These are phyloP conservation scores for Neurospora tetraspora DNA, from an alignment of 495 filamentous ascomycete species.

Conservation along the genomic window DNA sequence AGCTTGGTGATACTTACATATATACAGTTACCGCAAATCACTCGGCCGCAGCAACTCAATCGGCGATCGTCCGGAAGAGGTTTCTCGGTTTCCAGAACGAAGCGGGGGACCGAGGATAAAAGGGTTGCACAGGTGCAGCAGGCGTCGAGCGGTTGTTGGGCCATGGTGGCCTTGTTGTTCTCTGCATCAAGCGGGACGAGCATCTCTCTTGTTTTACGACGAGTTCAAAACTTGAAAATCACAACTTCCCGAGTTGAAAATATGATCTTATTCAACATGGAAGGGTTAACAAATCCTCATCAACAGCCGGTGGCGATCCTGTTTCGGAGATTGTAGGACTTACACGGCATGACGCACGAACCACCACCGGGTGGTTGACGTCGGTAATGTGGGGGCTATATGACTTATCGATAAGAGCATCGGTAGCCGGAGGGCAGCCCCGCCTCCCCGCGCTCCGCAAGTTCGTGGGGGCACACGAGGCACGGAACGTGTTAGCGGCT, in stretches of 20 bases:
- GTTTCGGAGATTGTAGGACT: background rate
- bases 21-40: conserved; percentile 60
- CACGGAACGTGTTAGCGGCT: background rate
- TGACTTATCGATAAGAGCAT: background rate
- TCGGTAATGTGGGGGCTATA: background rate
- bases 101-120: conserved; percentile 36
- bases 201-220: background rate
- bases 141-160: conserved; percentile 24
- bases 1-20: conserved; percentile 28
- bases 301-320: background rate
- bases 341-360: background rate
- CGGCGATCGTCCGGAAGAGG: conserved; percentile 38
- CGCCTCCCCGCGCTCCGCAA: background rate
- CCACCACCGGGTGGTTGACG: background rate
- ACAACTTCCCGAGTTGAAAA: background rate
- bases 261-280: background rate
- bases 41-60: conserved; percentile 54
- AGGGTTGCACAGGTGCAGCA: conserved; percentile 60
- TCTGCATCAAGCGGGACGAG: background rate
- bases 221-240: background rate
- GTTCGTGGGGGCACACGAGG: background rate
- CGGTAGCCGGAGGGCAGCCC: background rate
- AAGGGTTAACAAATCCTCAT: background rate
- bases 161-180: background rate
- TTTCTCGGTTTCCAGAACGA: conserved; percentile 42